phyloP scores from a whole-genome alignment of 1,139 yeast genomes.

The Candida sanyaensis region DNA sequence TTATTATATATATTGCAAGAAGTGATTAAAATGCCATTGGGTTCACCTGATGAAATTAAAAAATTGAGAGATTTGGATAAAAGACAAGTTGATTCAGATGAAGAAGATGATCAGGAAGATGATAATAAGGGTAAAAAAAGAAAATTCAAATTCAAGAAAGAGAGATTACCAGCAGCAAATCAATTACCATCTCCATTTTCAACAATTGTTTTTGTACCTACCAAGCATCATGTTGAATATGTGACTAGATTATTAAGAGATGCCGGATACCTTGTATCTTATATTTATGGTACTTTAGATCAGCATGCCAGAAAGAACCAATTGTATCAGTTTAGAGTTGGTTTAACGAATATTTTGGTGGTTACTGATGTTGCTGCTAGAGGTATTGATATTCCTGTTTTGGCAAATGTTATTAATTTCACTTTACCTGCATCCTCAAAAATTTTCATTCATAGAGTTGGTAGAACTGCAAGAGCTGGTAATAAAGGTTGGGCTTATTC shows the following conservation, averaged over 20 bases:
- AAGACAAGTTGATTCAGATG: conserved; percentile 47
- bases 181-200: conserved; percentile 82
- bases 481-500: conserved; percentile 98
- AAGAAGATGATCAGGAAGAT: conserved; percentile 43
- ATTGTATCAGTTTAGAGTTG: conserved; percentile 79
- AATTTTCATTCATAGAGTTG: conserved; percentile 94
- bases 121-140: conserved; percentile 34
- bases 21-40: conserved; percentile 82
- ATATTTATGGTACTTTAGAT: conserved; percentile 91
- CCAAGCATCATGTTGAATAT: conserved; percentile 97
- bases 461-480: conserved; percentile 99
- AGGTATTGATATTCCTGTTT: conserved; percentile 97
- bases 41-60: conserved; percentile 63
- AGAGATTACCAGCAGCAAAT: conserved; percentile 73
- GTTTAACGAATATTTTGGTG: conserved; percentile 78
- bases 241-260: conserved; percentile 66
- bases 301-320: conserved; percentile 94
- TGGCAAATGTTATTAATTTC: conserved; percentile 91
- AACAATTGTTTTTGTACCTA: conserved; percentile 93
- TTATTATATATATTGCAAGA: conserved; percentile 74
- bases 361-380: conserved; percentile 99
- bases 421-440: conserved; percentile 91
- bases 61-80: conserved; percentile 51
- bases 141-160: conserved; percentile 47
- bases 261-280: conserved; percentile 85